A percentile compares a stretch with the other conserved stretches of the same genome.
phyloP scores from a whole-genome alignment of 2,329 filamentous ascomycete species.

The Nannizzia gypsea region DNA sequence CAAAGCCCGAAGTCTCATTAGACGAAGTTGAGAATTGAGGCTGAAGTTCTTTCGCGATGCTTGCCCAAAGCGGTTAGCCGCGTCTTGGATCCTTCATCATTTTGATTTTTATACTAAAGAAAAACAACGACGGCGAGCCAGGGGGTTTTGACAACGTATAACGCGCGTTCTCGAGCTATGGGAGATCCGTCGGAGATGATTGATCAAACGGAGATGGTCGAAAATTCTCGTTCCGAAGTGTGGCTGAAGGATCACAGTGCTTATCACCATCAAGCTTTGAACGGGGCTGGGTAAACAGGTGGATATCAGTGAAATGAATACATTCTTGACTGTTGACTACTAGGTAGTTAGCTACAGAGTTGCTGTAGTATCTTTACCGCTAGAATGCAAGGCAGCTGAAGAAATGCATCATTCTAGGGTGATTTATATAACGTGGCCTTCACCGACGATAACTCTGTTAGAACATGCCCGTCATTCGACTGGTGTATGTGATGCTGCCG shows the following conservation, averaged over 20 bases:
- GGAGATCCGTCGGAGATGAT: background rate
- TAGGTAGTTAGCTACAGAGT: no score
- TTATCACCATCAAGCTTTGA: constrained; percentile 1
- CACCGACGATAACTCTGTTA: no score
- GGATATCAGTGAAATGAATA: no score
- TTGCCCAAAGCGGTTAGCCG: background rate
- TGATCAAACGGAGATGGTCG: background rate
- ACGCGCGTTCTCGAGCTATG: background rate
- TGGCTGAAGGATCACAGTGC: background rate
- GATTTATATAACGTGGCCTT: no score
- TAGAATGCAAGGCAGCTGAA: no score
- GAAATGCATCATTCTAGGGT: no score
- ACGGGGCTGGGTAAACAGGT: background rate
- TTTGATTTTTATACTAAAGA: background rate
- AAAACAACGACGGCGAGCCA: background rate
- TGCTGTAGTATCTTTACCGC: no score
- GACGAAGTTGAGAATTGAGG: background rate
- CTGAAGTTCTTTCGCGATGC: background rate
- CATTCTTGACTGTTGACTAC: no score
- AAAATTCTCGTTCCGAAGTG: background rate
- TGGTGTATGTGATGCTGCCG: no score
- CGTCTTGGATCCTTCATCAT: background rate
- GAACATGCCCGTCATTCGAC: no score
- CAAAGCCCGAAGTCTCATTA: background rate
- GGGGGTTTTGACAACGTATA: background rate